Base-by-base conservation (phyloP, 371 early-diverging fungal species). In the Mucor racemosus region DNA sequence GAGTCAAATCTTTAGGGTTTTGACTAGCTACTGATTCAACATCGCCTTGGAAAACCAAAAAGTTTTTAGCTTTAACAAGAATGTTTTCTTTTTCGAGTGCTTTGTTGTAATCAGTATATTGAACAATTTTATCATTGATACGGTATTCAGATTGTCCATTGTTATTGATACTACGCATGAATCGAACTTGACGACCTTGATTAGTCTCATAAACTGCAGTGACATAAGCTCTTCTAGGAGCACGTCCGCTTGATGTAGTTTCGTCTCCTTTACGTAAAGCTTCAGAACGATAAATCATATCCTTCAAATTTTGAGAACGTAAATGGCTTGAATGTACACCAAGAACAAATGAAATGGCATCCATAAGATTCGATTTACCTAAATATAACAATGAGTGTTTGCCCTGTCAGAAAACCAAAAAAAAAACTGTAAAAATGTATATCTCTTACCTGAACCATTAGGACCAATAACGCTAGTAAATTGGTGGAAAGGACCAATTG, bases 321-420 rank as follows among this genome's bases (percentile, higher is more conserved):
- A 99, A 79, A 40, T 95, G 94, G 11, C 89, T 65, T 1, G 94
- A 92, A 60, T 94, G 90, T 57, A 99, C 91, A 62, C 99, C 99
- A 31, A 99, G 88, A 0, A 97, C 99, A 86, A 99, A 99, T 34
- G 92, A 91, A 71, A 99, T 95, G 46, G 99, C 99, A 79, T 99
- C 99, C 96, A 99, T 96, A 39, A 99, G 85, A 75, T 99, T 99
- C 15, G 97, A 96, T 80, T 99, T 99, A 34, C 98, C 96, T 90
- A 57, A 15, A 11, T 1, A 17, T 13, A 7, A 31, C 36, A 35
- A 57, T 40, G 15, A 19, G 19, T n/a, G 21, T 40, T 17, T 33
- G 11, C 17, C 15, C 10, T 19, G 19, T 50, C 42, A 38, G 11
- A 50, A 26, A 26, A 26, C 26, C 3, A 26, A 26, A 26, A 26